Conservation (phyloP, 2,329 filamentous ascomycete species). For the Clonostachys chloroleuca region DNA sequence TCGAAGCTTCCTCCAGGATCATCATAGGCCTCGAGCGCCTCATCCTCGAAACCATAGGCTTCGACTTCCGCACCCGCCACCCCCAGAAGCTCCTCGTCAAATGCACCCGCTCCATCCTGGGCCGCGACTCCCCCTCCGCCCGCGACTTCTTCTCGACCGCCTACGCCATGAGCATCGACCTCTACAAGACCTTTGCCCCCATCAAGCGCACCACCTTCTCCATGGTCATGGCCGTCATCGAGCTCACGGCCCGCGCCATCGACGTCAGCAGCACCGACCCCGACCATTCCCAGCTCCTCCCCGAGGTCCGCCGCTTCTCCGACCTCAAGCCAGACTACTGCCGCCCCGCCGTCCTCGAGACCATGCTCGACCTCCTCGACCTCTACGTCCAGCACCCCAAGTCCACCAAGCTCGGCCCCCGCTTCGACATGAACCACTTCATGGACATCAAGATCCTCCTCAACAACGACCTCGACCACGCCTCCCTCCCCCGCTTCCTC, state of each 20-base stretch:
- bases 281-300: not conserved
- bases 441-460: conserved; percentile 83
- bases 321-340: conserved; percentile 14
- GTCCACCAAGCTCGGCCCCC: conserved; percentile 67
- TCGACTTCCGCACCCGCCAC: conserved; percentile 88
- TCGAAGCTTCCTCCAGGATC: conserved; percentile 73
- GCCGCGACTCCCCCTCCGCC: not conserved
- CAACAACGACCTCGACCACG: conserved; percentile 72
- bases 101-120: conserved; percentile 56
- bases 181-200: conserved; percentile 90
- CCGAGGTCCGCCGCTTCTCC: not conserved
- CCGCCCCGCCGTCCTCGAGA: conserved; percentile 59
- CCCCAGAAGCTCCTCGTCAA: conserved; percentile 85
- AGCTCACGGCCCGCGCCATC: conserved; percentile 70
- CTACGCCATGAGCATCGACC: conserved; percentile 80
- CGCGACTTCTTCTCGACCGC: conserved; percentile 59
- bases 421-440: conserved; percentile 72
- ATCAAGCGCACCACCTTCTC: conserved; percentile 86
- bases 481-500: conserved; percentile 59
- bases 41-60: conserved; percentile 87
- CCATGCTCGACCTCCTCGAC: conserved; percentile 84
- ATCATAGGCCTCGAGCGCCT: conserved; percentile 88
- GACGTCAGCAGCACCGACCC: conserved; percentile 33
- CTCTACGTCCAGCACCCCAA: conserved; percentile 83
- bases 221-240: conserved; percentile 76